phyloP scores from a whole-genome alignment of 2,329 filamentous ascomycete species.

The Cytospora schulzeri region DNA sequence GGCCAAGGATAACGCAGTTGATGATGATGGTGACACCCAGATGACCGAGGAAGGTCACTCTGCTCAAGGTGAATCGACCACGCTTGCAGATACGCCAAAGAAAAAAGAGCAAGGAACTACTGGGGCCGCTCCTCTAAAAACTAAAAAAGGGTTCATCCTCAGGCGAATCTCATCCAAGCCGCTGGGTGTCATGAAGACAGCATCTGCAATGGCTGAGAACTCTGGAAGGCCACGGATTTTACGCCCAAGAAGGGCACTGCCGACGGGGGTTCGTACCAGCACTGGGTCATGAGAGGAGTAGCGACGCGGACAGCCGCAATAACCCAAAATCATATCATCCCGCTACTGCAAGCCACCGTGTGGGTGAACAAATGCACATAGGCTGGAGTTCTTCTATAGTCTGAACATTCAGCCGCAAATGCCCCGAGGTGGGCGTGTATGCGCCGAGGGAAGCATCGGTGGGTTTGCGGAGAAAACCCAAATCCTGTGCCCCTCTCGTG shows the following conservation, averaged over 20 bases:
- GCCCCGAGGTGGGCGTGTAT: neutral
- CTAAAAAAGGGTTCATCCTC: neutral
- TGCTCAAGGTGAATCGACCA: neutral
- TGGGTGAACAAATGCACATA: neutral
- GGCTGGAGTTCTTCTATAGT: neutral
- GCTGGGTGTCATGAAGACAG: neutral
- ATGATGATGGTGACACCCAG: neutral
- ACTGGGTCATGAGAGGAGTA: neutral
- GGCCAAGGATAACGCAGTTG: neutral
- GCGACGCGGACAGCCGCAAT: neutral
- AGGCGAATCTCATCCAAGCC: neutral
- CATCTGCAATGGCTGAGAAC: neutral
- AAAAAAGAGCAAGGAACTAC: neutral
- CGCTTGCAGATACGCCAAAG: neutral
- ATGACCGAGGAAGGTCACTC: neutral
- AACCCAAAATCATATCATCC: neutral
- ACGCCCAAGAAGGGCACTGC: neutral
- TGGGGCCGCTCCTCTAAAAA: neutral
- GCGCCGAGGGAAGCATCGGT: neutral
- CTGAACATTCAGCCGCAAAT: neutral
- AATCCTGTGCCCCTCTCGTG: neutral
- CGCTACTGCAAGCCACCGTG: neutral
- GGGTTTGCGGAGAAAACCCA: neutral
- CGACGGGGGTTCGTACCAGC: neutral
- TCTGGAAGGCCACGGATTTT: neutral